A percentile compares a stretch with the other conserved stretches of the same genome.
Conservation (phyloP, 768 basidiomycete species). For the Lactarius sp. region DNA sequence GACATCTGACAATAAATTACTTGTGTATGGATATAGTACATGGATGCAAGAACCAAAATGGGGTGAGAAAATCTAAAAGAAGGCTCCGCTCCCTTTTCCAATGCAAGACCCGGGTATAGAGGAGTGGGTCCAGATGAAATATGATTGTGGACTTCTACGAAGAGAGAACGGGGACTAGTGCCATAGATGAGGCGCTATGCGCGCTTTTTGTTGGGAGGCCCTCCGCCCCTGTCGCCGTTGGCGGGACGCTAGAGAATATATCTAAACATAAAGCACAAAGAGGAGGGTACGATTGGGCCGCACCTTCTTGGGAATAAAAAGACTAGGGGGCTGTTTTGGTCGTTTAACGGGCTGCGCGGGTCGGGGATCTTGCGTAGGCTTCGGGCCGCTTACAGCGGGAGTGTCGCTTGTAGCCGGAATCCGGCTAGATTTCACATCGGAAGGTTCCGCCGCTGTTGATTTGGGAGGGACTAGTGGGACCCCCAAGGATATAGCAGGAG, state of each 20-base stretch:
- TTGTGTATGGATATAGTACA: slow-evolving; percentile 14
- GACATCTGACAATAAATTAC: slow-evolving; percentile 19
- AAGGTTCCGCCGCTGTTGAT: not conserved
- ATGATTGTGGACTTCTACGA: not conserved
- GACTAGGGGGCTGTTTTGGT: slow-evolving; percentile 17
- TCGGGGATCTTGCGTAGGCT: slow-evolving; percentile 2
- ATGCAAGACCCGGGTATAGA: not conserved
- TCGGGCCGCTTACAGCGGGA: not conserved
- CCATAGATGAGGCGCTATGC: not conserved
- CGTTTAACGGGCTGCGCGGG: slow-evolving; percentile 2
- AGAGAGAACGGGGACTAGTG: not conserved
- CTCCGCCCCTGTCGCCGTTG: not conserved
- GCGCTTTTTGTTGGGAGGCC: slow-evolving; percentile 18
- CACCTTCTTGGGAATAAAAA: slow-evolving; percentile 30
- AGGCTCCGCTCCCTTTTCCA: not conserved
- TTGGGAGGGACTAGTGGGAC: not conserved
- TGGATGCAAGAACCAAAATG: not conserved
- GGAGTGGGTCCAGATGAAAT: not conserved
- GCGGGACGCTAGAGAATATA: slow-evolving; percentile 12
- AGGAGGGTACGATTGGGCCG: not conserved
- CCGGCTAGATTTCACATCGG: slow-evolving; percentile 1
- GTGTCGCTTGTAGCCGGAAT: not conserved
- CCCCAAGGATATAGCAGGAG: not conserved
- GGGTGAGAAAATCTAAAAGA: not conserved
- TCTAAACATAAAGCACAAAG: slow-evolving; percentile 20